phyloP scores from a whole-genome alignment of 75 land plant genomes.

The Ceratopteris richardii region DNA sequence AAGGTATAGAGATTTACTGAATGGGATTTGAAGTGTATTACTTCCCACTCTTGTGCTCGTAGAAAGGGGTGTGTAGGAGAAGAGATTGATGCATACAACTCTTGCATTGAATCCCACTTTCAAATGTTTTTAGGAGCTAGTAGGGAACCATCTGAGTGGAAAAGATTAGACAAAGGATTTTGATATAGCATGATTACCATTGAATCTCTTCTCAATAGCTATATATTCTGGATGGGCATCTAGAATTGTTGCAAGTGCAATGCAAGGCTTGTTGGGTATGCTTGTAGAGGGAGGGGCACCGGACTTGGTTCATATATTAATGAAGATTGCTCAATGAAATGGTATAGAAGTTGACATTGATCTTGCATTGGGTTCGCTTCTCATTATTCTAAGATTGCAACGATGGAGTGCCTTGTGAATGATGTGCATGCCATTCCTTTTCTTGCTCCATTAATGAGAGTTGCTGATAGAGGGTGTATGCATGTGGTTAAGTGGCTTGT shows the following conservation, averaged over 20 bases:
- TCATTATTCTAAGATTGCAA: conserved; percentile 77
- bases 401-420: conserved; percentile 90
- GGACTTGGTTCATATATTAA: conserved; percentile 82
- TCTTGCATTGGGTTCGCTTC: conserved; percentile 91
- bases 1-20: conserved; percentile 96
- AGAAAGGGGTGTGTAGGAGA: conserved; percentile 34
- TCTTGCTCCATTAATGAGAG: conserved; percentile 88
- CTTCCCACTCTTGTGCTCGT: conserved; percentile 61
- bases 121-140: conserved; percentile 77
- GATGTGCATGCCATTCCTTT: conserved; percentile 77
- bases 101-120: conserved; percentile 75
- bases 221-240: conserved; percentile 93
- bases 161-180: conserved; percentile 96
- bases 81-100: conserved; percentile 42
- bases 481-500: conserved; percentile 88
- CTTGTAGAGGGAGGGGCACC: conserved; percentile 95
- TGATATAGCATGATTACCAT: conserved; percentile 95
- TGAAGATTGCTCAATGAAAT: conserved; percentile 92
- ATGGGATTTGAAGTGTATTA: conserved; percentile 93
- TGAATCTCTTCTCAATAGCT: conserved; percentile 87
- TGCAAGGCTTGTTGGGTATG: conserved; percentile 81
- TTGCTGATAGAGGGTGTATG: conserved; percentile 83
- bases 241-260: conserved; percentile 82
- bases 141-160: conserved; percentile 60
- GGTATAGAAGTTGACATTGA: conserved; percentile 92